Conservation (phyloP, 2,329 filamentous ascomycete species). For the Bimuria novae-zelandiae region DNA sequence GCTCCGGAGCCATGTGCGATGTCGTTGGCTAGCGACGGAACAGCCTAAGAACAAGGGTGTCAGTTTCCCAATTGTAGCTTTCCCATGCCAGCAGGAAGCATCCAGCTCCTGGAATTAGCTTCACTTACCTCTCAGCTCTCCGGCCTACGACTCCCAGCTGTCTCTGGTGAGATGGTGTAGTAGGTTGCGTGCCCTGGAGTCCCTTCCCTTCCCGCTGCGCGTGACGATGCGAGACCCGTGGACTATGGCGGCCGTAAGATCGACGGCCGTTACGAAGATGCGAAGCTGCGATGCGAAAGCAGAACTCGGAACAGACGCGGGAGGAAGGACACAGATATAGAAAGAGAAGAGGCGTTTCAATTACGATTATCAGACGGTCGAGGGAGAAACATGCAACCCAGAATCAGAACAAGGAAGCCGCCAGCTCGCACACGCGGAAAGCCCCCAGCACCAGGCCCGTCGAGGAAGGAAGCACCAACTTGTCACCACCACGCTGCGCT, state of each 20-base stretch:
- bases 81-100: background rate
- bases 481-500: background rate
- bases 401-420: slow-evolving; percentile 15
- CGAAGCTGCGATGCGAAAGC: background rate
- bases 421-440: slow-evolving; percentile 9
- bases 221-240: background rate
- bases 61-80: background rate
- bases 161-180: background rate
- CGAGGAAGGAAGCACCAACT: slow-evolving; percentile 18
- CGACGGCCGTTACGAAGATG: background rate
- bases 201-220: background rate
- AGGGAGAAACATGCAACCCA: slow-evolving; percentile 15
- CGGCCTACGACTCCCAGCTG: background rate
- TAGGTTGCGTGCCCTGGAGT: background rate
- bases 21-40: background rate
- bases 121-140: background rate
- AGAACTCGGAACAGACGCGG: background rate
- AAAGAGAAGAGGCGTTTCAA: background rate
- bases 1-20: slow-evolving; percentile 11
- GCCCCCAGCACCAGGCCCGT: slow-evolving; percentile 10
- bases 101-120: background rate
- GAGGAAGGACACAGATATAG: slow-evolving; percentile 3
- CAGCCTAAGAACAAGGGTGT: background rate
- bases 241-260: background rate
- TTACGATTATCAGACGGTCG: slow-evolving; percentile 13